These are phyloP conservation scores for Aurinia saxatilis DNA, from an alignment of 345 rosid species.

Conservation along the genomic window DNA sequence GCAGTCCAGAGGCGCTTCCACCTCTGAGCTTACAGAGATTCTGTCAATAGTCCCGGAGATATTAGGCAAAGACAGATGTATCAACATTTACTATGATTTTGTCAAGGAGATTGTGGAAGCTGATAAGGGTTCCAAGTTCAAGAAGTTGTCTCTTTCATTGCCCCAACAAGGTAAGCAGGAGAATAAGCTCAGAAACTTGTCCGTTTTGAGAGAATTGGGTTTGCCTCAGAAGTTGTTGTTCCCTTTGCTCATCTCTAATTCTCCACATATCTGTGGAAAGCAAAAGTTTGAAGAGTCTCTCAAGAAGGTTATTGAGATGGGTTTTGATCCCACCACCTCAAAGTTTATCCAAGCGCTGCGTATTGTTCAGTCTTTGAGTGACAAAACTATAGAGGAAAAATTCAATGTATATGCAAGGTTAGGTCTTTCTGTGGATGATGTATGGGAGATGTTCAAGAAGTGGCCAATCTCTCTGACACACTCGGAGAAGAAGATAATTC, in stretches of 20 bases:
- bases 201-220: too few relatives aligned
- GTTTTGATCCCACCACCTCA: too few relatives aligned
- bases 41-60: conserved; percentile 5
- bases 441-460: too few relatives aligned
- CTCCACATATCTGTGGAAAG: neutral
- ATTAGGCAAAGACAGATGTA: neutral
- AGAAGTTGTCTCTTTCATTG: too few relatives aligned
- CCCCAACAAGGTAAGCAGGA: too few relatives aligned
- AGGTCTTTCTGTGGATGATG: conserved; percentile 29
- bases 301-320: too few relatives aligned
- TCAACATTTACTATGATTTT: too few relatives aligned
- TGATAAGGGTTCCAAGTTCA: too few relatives aligned
- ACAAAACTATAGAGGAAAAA: conserved; percentile 12
- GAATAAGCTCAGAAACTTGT: too few relatives aligned
- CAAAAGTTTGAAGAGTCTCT: conserved; percentile 1
- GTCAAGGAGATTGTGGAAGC: too few relatives aligned
- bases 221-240: too few relatives aligned
- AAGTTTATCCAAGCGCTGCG: conserved; percentile 18
- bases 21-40: neutral
- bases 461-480: neutral
- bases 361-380: neutral
- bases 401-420: neutral
- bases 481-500: conserved; percentile 27
- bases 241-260: neutral
- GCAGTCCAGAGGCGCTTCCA: conserved; percentile 23